Evolutionary conservation across 2,329 filamentous ascomycete species (phyloP).

Genomic region (Aspergillus amoenus): DNA sequence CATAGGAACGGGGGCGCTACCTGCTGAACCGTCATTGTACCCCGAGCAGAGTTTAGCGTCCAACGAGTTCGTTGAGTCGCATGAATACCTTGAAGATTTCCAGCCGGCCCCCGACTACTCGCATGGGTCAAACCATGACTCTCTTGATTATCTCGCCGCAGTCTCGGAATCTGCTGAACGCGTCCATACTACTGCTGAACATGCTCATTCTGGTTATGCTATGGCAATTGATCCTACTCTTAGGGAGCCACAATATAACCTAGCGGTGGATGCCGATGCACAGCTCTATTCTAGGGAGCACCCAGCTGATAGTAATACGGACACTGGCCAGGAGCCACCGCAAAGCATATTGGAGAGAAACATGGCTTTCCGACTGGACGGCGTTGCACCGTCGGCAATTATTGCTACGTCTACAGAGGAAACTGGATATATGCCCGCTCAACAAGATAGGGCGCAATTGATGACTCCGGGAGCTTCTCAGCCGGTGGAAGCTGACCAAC

Average conservation of each 20-base stretch:
- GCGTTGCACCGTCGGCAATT: constrained; percentile 8
- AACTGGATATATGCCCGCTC: neutral
- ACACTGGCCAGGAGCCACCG: neutral
- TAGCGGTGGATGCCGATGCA: neutral
- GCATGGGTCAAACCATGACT: constrained; percentile 18
- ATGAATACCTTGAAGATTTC: constrained; percentile 2
- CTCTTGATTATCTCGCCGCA: constrained; percentile 16
- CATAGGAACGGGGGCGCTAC: neutral
- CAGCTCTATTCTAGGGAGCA: neutral
- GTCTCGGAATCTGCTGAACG: constrained; percentile 13
- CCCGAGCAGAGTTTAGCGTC: neutral
- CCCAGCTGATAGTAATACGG: neutral
- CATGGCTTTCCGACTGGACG: constrained; percentile 17
- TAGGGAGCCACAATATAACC: neutral
- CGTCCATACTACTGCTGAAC: constrained; percentile 1
- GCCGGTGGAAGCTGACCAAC: constrained; percentile 4
- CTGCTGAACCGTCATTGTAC: neutral
- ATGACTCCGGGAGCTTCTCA: constrained; percentile 27
- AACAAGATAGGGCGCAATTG: constrained; percentile 14
- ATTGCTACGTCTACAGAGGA: neutral
- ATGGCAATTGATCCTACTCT: constrained; percentile 15
- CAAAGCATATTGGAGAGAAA: constrained; percentile 2
- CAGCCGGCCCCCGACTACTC: neutral
- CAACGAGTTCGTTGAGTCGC: neutral
- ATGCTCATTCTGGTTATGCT: neutral